These are phyloP conservation scores for Mrakia blollopis DNA, from an alignment of 768 basidiomycete genomes.

Conservation along the genomic window DNA sequence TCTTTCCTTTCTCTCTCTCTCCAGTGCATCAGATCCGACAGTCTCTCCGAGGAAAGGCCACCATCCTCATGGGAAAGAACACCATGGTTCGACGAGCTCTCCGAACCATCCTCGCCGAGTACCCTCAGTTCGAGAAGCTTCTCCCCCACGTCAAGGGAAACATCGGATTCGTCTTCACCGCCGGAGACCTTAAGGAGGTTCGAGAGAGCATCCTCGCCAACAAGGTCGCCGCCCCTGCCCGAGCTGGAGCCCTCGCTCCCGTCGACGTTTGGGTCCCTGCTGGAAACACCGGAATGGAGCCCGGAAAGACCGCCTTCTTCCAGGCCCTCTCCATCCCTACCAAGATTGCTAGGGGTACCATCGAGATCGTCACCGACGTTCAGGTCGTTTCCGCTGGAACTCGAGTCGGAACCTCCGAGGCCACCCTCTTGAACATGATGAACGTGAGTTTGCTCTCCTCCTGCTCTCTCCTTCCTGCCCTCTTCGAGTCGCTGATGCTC, in stretches of 20 bases:
- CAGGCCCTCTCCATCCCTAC: conserved; percentile 99
- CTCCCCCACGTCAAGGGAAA: conserved; percentile 94
- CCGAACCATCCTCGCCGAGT: conserved; percentile 79
- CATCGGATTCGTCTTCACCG: conserved; percentile 98
- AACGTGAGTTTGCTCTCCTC: conserved; percentile 57
- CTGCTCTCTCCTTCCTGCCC: background rate
- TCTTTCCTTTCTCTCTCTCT: background rate
- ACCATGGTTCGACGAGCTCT: conserved; percentile 99
- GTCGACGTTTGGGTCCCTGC: conserved; percentile 87
- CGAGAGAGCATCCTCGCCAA: conserved; percentile 90
- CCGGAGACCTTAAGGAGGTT: conserved; percentile 83
- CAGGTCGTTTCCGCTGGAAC: conserved; percentile 88
- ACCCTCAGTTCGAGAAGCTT: conserved; percentile 92
- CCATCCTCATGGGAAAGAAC: conserved; percentile 99
- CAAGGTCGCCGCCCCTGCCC: conserved; percentile 97
- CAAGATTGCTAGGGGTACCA: conserved; percentile 99
- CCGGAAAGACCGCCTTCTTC: conserved; percentile 99
- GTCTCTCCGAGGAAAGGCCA: conserved; percentile 90
- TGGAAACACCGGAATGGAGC: conserved; percentile 99
- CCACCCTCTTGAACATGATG: conserved; percentile 97
- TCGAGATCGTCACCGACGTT: conserved; percentile 97
- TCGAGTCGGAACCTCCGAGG: conserved; percentile 95
- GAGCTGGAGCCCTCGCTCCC: conserved; percentile 93
- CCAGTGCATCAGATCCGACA: conserved; percentile 43
- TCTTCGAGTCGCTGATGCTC: background rate